phyloP scores from a whole-genome alignment of 192 early-diverging fungal genomes.

The Backusella macrospora region DNA sequence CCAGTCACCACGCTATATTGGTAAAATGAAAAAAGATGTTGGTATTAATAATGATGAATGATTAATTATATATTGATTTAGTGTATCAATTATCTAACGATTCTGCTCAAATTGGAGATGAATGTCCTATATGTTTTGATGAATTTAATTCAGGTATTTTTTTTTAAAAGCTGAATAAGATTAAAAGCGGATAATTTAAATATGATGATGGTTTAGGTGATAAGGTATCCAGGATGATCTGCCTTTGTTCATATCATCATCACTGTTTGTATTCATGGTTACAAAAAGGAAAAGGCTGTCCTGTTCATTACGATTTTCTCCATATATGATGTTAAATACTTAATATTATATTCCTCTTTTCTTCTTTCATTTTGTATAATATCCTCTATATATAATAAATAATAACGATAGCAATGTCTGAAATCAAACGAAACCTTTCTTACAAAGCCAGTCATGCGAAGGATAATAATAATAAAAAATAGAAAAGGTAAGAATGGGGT shows the following conservation, averaged over 20 bases:
- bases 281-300: slow-evolving; percentile 72
- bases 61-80: slow-evolving; percentile 16
- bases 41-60: background rate
- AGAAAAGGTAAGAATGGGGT: no score
- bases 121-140: slow-evolving; percentile 95
- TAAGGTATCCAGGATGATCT: slow-evolving; percentile 80
- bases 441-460: background rate
- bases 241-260: slow-evolving; percentile 88
- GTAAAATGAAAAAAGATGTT: slow-evolving; percentile 38
- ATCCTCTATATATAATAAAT: no score
- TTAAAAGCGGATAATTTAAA: background rate
- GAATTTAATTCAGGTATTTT: slow-evolving; percentile 75
- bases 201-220: slow-evolving; percentile 51
- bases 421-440: background rate
- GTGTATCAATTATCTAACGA: slow-evolving; percentile 62
- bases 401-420: background rate
- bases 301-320: slow-evolving; percentile 68
- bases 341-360: background rate
- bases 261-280: slow-evolving; percentile 86
- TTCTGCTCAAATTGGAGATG: slow-evolving; percentile 68
- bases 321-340: background rate
- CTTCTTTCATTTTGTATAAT: background rate
- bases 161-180: no score
- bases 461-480: no score
- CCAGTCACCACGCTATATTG: slow-evolving; percentile 65